Evolutionary conservation across 306 rosid genomes (phyloP), one percentile per base, ranked within the genome.

Genomic region (Aeschynomene evenia): DNA sequence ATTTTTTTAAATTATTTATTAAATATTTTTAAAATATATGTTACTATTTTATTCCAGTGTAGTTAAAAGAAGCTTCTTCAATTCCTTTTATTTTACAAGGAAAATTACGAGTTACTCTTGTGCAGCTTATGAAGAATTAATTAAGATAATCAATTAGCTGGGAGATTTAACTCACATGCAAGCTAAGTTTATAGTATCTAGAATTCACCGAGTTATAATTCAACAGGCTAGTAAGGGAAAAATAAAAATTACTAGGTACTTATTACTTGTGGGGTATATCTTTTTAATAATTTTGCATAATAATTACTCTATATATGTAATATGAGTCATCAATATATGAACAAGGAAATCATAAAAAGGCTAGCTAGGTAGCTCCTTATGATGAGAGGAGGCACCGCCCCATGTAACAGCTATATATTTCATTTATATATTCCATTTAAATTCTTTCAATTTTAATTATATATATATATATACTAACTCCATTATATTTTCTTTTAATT

Each of bases 351-450:
- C 5, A 72, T 78, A 72, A 51, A 73, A 77, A 36, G 19, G 40
- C 63, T 40, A 74, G 46, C 37, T 79, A 66, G 52, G 6, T 68
- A 71, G 71, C 49, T 70, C 22, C 63, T 75, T 75, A 75, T 70
- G 68, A 75, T 65, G 77, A 70, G 55, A 75, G 72, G 74, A 57
- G 65, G 86, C 82, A 84, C 91, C 89, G 87, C 82, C 87, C 88
- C 85, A 76, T 63, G 13, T 7, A 66, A 65, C 53, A 51, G 45
- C 24, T 51, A 66, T 54, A 28, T 28, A 28, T 28, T n/a, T n/a
- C n/a, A n/a, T n/a, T n/a, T 77, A 66, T 59, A 50, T 52, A 55
- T 23, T 49, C 36, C 53, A 54, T 4, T 56, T 21, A 39, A 62
- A 70, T 65, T 70, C 20, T 73, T 20, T 2, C n/a, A n/a, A n/a